Conservation (phyloP, 2,329 filamentous ascomycete genomes). For the Sporothrix inflata region DNA sequence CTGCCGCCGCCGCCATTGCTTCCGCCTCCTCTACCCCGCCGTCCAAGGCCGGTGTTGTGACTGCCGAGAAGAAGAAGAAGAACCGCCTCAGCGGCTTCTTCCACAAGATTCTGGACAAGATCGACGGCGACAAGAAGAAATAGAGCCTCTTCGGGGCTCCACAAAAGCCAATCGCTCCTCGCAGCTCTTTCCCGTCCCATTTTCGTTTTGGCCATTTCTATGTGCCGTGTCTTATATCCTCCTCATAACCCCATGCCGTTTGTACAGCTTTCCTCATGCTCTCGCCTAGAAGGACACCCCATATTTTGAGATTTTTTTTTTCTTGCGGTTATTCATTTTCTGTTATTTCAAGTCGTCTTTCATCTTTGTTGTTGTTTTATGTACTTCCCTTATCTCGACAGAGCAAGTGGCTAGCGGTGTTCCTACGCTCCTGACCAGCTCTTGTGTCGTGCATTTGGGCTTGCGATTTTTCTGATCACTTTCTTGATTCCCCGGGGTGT, state of each 20-base stretch:
- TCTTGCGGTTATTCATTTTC: neutral
- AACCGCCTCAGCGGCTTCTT: slow-evolving; percentile 66
- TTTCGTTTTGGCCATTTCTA: neutral
- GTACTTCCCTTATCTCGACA: neutral
- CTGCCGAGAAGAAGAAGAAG: slow-evolving; percentile 67
- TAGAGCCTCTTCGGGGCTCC: neutral
- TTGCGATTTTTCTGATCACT: slow-evolving; percentile 18
- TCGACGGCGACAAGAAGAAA: slow-evolving; percentile 40
- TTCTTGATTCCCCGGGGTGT: slow-evolving; percentile 31
- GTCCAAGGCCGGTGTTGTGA: slow-evolving; percentile 39
- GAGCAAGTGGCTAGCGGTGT: neutral
- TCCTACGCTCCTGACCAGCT: neutral
- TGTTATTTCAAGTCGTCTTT: neutral
- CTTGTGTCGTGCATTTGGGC: neutral
- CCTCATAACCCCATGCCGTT: neutral
- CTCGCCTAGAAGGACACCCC: slow-evolving; percentile 12
- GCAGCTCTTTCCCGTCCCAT: neutral
- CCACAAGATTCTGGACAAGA: slow-evolving; percentile 57
- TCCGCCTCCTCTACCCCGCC: slow-evolving; percentile 39
- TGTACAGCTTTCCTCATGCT: slow-evolving; percentile 16
- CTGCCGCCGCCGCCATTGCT: slow-evolving; percentile 34
- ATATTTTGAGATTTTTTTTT: slow-evolving; percentile 16
- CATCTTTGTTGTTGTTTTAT: neutral
- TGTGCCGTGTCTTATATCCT: slow-evolving; percentile 1
- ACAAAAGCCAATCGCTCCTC: neutral